A percentile compares a stretch with the other conserved stretches of the same genome.
Evolutionary conservation across 1,284 basidiomycete species (phyloP).

Genomic region (Ustilago xerochloae): DNA sequence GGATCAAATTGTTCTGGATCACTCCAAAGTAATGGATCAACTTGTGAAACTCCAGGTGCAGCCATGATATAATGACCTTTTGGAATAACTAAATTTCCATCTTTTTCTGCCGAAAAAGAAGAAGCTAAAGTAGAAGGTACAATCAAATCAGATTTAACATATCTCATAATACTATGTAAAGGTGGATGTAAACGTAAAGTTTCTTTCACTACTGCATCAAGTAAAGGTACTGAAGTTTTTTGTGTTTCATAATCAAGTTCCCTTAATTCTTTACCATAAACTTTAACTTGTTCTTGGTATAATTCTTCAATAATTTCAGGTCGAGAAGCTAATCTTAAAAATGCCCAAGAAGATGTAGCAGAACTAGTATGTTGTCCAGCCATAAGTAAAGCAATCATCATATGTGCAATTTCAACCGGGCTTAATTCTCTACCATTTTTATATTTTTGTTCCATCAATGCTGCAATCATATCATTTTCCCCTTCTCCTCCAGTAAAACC

Average conservation of each 20-base stretch:
- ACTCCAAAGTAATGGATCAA: constrained; percentile 88
- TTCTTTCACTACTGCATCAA: constrained; percentile 91
- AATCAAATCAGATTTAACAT: constrained; percentile 84
- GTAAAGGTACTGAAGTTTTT: constrained; percentile 78
- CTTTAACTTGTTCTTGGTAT: constrained; percentile 87
- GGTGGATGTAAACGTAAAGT: constrained; percentile 76
- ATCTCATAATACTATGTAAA: constrained; percentile 75
- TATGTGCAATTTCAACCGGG: constrained; percentile 94
- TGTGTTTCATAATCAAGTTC: constrained; percentile 88
- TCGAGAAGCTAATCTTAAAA: constrained; percentile 86
- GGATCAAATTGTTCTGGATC: constrained; percentile 77
- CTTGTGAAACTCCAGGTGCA: constrained; percentile 86
- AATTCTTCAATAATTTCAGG: constrained; percentile 74
- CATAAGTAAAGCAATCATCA: constrained; percentile 77
- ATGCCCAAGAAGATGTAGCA: constrained; percentile 87
- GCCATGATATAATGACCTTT: constrained; percentile 92
- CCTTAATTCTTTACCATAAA: constrained; percentile 81
- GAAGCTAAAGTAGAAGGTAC: constrained; percentile 80
- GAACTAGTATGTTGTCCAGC: constrained; percentile 98
- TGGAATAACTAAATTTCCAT: constrained; percentile 80
- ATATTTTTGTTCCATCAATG: constrained; percentile 86
- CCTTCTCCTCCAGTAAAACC: constrained; percentile 7
- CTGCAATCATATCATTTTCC: constrained; percentile 92
- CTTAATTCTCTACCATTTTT: constrained; percentile 81
- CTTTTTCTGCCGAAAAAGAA: constrained; percentile 54